Base-by-base conservation (phyloP, 2,329 filamentous ascomycete species). In the Tricladium varicosporioides region DNA sequence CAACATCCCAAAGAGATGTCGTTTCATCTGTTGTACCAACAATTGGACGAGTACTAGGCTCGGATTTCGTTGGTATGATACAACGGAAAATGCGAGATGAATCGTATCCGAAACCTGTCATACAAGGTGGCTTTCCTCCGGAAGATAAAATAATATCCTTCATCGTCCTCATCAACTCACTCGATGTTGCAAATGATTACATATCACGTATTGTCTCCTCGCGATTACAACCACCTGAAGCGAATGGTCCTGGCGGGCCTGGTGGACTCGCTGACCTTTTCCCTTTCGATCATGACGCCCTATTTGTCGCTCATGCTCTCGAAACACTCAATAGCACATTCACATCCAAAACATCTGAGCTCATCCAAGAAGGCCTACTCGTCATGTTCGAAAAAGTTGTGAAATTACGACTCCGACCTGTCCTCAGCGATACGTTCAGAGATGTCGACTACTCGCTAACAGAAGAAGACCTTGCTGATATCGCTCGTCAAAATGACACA, bases 41-140 rank as follows among this genome's bases (percentile, higher is more conserved):
- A 0, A 79, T 97, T 5, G 84, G 88, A 15, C 84, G 91, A 33
- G 87, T 99, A 0, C 81, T 99, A 3, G 86, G 88, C 31, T 85
- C 86, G 2, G 94, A 99, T 72, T 99, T 97, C 70, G 87, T 97
- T 63, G 91, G 91, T 67, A 97, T 99, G 92, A 87, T 96, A 42
- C 93, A 97, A 72, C 87, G 93, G 57, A 96, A 96, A 74, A 97
- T 99, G 94, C 86, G 92, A 46, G 92, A 97, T 70, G 94, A 99
- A 72, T 89, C 87, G 60, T 97, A 97, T 69, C 94, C 93, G 0
- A 91, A 88, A 67, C 80, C 91, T 1, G 76, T 84, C 0, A 83
- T 92, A 1, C 87, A 91, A 71, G 92, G 92, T 42, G 88, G 86
- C 0, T 80, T 92, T 46, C 93, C 93, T 0, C 91, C 92, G 0